Evolutionary conservation across 352 stramenopile genomes (phyloP).

Genomic region (Phytophthora palmivora): DNA sequence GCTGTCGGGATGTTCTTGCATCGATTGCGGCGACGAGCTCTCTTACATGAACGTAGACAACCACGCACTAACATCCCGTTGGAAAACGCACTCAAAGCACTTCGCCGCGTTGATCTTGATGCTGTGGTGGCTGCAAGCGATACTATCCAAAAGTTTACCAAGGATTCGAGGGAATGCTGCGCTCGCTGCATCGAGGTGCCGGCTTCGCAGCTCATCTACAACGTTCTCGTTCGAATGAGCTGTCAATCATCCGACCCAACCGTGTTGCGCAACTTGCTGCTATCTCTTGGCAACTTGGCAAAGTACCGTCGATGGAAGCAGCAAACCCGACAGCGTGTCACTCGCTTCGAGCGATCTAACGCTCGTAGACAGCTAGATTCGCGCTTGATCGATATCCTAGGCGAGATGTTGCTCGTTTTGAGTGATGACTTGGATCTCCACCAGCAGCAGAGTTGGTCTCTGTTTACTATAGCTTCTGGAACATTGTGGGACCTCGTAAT

Average conservation of each 20-base stretch:
- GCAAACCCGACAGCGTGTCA: not conserved
- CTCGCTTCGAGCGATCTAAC: slow-evolving; percentile 1
- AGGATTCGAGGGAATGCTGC: not conserved
- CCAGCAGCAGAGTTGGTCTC: slow-evolving; percentile 2
- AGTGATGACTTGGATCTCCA: not conserved
- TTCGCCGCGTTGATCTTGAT: not conserved
- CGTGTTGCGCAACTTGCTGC: not conserved
- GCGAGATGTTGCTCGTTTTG: slow-evolving; percentile 2
- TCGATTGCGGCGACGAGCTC: not conserved
- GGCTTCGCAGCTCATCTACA: slow-evolving; percentile 2
- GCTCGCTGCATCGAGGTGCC: slow-evolving; percentile 6
- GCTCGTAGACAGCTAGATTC: not conserved
- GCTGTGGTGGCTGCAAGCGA: not conserved
- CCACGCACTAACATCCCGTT: not conserved
- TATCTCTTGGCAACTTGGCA: not conserved
- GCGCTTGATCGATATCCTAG: slow-evolving; percentile 5
- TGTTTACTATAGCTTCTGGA: not conserved
- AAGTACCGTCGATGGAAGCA: slow-evolving; percentile 7
- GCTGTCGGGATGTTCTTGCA: not conserved
- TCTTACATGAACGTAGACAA: not conserved
- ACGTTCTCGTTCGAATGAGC: slow-evolving; percentile 3
- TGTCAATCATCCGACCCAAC: not conserved
- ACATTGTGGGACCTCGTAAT: slow-evolving; percentile 5
- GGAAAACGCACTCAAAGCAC: not conserved
- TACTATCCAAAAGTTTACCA: slow-evolving; percentile 1